Base-by-base conservation (phyloP, 768 basidiomycete genomes). In the Zangia roseola region DNA sequence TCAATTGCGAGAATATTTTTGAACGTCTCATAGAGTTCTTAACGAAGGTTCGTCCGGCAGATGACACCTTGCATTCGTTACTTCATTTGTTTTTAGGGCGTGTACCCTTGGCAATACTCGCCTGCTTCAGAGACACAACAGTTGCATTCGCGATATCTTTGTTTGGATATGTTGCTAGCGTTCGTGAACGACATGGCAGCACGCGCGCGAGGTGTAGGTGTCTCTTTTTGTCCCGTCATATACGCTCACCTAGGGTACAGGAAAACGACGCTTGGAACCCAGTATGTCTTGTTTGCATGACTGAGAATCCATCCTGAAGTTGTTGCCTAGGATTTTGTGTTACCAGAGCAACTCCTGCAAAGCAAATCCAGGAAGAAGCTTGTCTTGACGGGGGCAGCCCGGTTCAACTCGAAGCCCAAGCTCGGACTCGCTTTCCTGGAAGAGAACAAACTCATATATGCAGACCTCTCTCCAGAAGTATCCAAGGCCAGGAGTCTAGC, bases 1-100 rank as follows among this genome's bases (percentile, higher is more conserved):
- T 88, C 55, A 95, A 97, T 61, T 93, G 91, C 66, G 97, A 98
- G 72, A 95, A 98, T 65, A 70, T 98, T 47, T 95, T 94, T 58
- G 94, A 98, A 64, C 77, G 91, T 14, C 71, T 97, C 19, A 73
- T 94, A 50, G 89, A 86, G 21, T 97, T 98, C 66, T 70, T 93
- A 55, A 90, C 91, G 7, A 88, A 90, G 75, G 93, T 92, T 57
- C 48, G 74, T 54, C 34, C 20, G 28, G 9, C 14, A 30, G 10
- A 7, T n/a, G 13, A 47, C 20, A 28, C 33, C 19, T 23, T 58
- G 25, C 20, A 20, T 48, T 52, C 23, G 45, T 40, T 13, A 4
- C 19, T 34, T 52, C 28, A 54, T 51, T 35, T 23, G 25, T 38
- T 49, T 19, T 7, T 60, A 94, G 91, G 85, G 90, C 24, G 86